Base-by-base conservation (phyloP, 345 rosid species). In the Microcos paniculata region DNA sequence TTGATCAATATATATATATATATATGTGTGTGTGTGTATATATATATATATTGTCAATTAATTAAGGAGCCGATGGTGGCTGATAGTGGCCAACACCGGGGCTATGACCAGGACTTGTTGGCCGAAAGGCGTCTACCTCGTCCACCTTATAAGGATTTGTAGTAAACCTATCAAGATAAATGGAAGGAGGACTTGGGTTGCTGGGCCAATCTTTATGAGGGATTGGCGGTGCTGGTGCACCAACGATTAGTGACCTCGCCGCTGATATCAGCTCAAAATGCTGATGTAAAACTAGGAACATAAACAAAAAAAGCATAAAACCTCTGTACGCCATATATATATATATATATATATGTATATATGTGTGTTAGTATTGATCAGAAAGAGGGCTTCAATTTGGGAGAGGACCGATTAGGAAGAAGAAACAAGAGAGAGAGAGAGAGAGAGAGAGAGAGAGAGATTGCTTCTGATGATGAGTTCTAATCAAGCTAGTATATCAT, bases 61-160 rank as follows among this genome's bases (percentile, higher is more conserved):
- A 35, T 78, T 51, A 84, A 31, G 51, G 38, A 66, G 70, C 35
- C 58, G 62, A 31, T 0, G 88, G 87, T 26, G 90, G 88, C 1
- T 30, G 0, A 0, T 56, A 0, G 68, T 87, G 86, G 23, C 90
- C 90, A 53, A 81, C 80, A 46, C 90, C 90, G 42, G 90, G 88
- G 75, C 90, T 87, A 21, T 80, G 88, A 2, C 90, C 90, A 3
- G 86, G 90, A 72, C 40, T 57, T 23, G 90, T 87, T 23, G 90
- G 90, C 62, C 86, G 78, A 58, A 15, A 84, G 61, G 90, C 88
- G 7, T 76, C 81, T 0, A 51, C 0, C 70, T 65, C 81, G 0
- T 38, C 70, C 46, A 8, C 70, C 79, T 71, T 83, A 70, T 83
- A 76, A 7, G 79, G 88, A 40, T 84, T 79, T 48, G 66, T 61